Base-by-base conservation (phyloP, 257 asterid species). In the Solanum bulbocastanum region DNA sequence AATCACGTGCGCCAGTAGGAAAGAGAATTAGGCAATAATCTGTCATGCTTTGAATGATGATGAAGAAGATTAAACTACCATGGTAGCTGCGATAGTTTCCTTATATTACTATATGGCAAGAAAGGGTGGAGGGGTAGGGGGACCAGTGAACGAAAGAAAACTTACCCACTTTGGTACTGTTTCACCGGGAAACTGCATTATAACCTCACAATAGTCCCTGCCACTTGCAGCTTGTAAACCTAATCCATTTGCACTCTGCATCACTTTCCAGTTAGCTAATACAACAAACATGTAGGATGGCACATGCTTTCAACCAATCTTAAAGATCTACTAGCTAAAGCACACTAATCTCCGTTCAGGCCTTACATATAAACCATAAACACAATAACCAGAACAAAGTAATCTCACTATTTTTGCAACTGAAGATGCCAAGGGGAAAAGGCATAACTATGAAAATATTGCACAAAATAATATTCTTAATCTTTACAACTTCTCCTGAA, bases 201-300 rank as follows among this genome's bases (percentile, higher is more conserved):
- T 89, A 86, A 97, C 94, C 90, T 93, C 95, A 89, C 99, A 97
- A 85, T 87, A 56, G 89, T 94, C 96, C 87, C 87, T 91, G 75
- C 96, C 95, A 33, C 88, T 89, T 86, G 87, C 92, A 87, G 98
- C 99, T 92, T 93, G 96, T 87, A 96, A 91, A 86, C 99, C 99
- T 90, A 97, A 93, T 90, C 99, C 99, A 95, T 97, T 97, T 79
- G 95, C 95, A 89, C 93, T 91, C 99, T 97, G 98, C 92, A 91
- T 58, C 83, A 62, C 87, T 83, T 75, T 84, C 35, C 18, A 49
- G 76, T 74, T 33, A 81, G 88, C 85, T 81, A 36, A 73, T 36
- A 33, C 44, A 87, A 84, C 18, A 62, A 72, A 52, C 62, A 36
- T 35, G 40, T 42, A n/a, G 11, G 79, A 44, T 71, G 15, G 42